A percentile compares a stretch with the other conserved stretches of the same genome.
Conservation (phyloP, 2,329 filamentous ascomycete genomes). For the Metarhizium brunneum region DNA sequence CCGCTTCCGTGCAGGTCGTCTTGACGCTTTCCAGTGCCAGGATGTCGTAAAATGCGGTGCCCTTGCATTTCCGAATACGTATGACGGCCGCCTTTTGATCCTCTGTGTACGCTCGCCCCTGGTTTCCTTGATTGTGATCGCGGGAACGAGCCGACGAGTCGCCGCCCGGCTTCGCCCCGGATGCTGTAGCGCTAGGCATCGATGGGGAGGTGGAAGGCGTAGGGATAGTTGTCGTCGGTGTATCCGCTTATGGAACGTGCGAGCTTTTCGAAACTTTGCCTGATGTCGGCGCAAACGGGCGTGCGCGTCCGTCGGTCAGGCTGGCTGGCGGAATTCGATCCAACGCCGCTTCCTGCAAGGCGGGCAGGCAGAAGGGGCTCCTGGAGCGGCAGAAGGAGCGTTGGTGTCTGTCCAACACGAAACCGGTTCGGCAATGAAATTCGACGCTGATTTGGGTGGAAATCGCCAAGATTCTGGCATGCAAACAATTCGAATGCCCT, state of each 20-base stretch:
- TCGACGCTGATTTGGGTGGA: not conserved
- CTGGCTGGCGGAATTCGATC: not conserved
- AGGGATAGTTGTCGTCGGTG: not conserved
- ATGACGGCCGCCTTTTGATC: constrained; percentile 90
- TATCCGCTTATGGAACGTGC: not conserved
- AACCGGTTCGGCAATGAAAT: not conserved
- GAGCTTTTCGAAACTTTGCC: not conserved
- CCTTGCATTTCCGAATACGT: constrained; percentile 72
- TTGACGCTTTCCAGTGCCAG: constrained; percentile 60
- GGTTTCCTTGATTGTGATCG: constrained; percentile 68
- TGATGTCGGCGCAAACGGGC: not conserved
- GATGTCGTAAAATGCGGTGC: constrained; percentile 95
- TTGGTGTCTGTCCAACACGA: not conserved
- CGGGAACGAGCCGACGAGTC: constrained; percentile 35
- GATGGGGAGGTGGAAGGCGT: not conserved
- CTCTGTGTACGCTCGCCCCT: constrained; percentile 68
- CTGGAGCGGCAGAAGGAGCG: not conserved
- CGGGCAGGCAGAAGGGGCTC: not conserved
- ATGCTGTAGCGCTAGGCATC: constrained; percentile 40
- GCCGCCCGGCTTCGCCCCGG: constrained; percentile 41
- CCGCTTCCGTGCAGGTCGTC: constrained; percentile 60
- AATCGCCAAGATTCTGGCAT: not conserved
- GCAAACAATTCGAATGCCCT: not conserved
- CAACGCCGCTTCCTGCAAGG: not conserved
- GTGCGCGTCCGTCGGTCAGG: not conserved